Base-by-base conservation (phyloP, 208 protist species). In the Trypanosomatidae sp. region DNA sequence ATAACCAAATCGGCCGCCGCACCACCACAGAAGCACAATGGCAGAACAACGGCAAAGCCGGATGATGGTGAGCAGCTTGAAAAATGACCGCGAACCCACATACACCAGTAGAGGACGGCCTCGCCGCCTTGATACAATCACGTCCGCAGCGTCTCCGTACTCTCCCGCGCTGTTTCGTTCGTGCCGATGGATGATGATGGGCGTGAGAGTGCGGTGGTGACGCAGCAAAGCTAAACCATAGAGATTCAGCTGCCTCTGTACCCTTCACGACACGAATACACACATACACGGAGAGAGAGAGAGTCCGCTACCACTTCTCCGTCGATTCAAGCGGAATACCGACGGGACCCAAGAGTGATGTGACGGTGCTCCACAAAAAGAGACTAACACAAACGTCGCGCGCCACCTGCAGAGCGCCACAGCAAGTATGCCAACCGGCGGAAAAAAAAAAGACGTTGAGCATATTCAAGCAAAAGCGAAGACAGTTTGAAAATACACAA, bases 381-480 rank as follows among this genome's bases (percentile, higher is more conserved):
- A 25, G 19, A 56, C 46, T 3, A 67, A 13, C 53, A 67, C 2
- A 65, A 65, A n/a, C 33, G 12, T 47, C 7, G 10, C 33, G 39
- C 30, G 17, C 60, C 8, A 28, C 9, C 39, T 46, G 39, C 36
- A 65, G 19, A 46, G 60, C 10, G 60, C n/a, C 22, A 4, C 60
- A 28, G 39, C 30, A 22, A 44, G 22, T 46, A 44, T 28, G 12
- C 4, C 9, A 22, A 17, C 19, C 60, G 41, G 39, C 19, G 2
- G 30, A 43, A 30, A 62, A 74, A 50, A 36, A 77, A 74, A 73
- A 77, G 47, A 49, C 41, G 15, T 13, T 73, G 43, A 65, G 52
- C 41, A 41, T 3, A 41, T 19, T 33, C 13, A 28, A 44, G 22
- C 12, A 25, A 46, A n/a, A 46, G 28, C 13, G 3, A 13, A 25